A percentile compares a stretch with the other conserved stretches of the same genome.
Conservation (phyloP, 805 yeast genomes). For the Barnettozyma sp. region DNA sequence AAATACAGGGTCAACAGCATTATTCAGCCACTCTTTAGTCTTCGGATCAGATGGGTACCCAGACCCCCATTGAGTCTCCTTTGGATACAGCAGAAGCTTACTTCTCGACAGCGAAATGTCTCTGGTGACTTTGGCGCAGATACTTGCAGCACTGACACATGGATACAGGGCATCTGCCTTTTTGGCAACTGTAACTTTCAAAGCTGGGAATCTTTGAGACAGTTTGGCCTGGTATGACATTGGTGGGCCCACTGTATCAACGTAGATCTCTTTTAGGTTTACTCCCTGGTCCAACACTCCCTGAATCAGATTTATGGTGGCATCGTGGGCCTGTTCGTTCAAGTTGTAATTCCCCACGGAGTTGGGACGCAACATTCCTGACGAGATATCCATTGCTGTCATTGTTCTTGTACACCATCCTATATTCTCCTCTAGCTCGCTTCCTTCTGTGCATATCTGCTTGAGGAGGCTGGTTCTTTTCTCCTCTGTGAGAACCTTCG, state of each 20-base stretch:
- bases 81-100: slow-evolving; percentile 25
- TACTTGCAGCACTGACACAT: slow-evolving; percentile 88
- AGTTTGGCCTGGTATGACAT: slow-evolving; percentile 72
- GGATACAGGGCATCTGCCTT: slow-evolving; percentile 94
- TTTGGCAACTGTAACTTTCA: slow-evolving; percentile 77
- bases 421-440: slow-evolving; percentile 45
- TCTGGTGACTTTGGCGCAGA: slow-evolving; percentile 94
- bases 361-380: slow-evolving; percentile 75
- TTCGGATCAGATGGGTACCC: slow-evolving; percentile 95
- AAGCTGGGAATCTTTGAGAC: slow-evolving; percentile 55
- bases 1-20: slow-evolving; percentile 58
- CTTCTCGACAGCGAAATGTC: slow-evolving; percentile 49
- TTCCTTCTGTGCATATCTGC: slow-evolving; percentile 41
- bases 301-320: slow-evolving; percentile 75
- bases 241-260: slow-evolving; percentile 98
- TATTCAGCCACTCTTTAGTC: slow-evolving; percentile 69
- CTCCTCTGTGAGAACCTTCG: slow-evolving; percentile 75
- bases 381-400: slow-evolving; percentile 80
- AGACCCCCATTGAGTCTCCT: slow-evolving; percentile 52
- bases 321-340: slow-evolving; percentile 95
- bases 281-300: slow-evolving; percentile 57
- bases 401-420: slow-evolving; percentile 88
- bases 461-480: slow-evolving; percentile 57
- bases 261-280: slow-evolving; percentile 63
- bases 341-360: slow-evolving; percentile 50